Percentiles rank a stretch among this genome's conserved stretches.
phyloP scores from a whole-genome alignment of 1,284 basidiomycete genomes.

The Schizophyllum amplum region DNA sequence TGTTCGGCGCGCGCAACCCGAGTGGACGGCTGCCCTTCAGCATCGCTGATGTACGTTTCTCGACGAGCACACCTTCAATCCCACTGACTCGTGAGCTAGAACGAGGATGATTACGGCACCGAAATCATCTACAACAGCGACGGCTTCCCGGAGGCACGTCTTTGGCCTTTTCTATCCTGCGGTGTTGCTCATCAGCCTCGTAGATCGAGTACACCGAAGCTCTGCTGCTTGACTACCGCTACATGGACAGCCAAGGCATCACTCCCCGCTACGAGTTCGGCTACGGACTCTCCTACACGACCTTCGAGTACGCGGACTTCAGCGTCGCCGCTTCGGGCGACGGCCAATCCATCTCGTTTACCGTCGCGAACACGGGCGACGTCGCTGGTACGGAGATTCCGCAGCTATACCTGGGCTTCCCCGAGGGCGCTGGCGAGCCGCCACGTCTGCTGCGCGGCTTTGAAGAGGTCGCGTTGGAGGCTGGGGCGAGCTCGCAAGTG shows the following conservation, averaged over 20 bases:
- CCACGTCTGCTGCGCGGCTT: conserved; percentile 46
- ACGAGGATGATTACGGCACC: conserved; percentile 26
- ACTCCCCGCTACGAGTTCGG: conserved; percentile 65
- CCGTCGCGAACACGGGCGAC: conserved; percentile 40
- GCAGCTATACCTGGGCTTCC: conserved; percentile 47
- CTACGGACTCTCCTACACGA: conserved; percentile 75
- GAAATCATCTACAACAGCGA: conserved; percentile 30
- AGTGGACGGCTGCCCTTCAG: conserved; percentile 55
- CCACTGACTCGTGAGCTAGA: background rate
- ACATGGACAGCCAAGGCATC: conserved; percentile 54
- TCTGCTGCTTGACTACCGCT: conserved; percentile 60
- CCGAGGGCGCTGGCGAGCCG: conserved; percentile 37
- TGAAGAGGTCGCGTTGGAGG: conserved; percentile 30
- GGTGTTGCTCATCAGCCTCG: background rate
- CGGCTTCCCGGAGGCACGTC: conserved; percentile 31
- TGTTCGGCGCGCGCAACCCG: conserved; percentile 49
- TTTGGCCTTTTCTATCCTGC: conserved; percentile 29
- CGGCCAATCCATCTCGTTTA: conserved; percentile 31
- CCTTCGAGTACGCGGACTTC: conserved; percentile 55
- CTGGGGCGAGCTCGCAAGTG: conserved; percentile 24
- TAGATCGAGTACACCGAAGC: conserved; percentile 35
- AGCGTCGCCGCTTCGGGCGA: conserved; percentile 25
- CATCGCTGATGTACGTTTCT: conserved; percentile 37
- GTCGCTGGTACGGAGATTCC: conserved; percentile 46
- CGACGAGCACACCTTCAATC: background rate